Evolutionary conservation across 1,284 basidiomycete genomes (phyloP).

Genomic region (Abortiporus biennis): DNA sequence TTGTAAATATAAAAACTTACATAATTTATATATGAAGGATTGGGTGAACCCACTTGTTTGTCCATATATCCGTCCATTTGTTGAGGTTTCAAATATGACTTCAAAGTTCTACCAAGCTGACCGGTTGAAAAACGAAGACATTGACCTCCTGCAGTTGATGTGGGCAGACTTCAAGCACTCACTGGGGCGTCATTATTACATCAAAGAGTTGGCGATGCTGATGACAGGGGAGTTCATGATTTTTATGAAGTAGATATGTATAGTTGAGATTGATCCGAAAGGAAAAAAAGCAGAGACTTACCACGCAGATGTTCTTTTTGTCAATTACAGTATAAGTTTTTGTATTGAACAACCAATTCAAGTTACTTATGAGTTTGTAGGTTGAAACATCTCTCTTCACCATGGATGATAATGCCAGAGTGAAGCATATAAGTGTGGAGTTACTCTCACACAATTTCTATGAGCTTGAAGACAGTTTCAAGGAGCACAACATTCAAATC

Average conservation of each 20-base stretch:
- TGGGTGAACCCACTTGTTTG: constrained; percentile 29
- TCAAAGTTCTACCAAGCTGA: constrained; percentile 26
- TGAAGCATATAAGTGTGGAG: constrained; percentile 6
- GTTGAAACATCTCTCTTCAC: neutral
- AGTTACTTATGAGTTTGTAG: neutral
- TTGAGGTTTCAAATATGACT: constrained; percentile 19
- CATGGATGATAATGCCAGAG: too few species aligned
- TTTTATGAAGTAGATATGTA: constrained; percentile 14
- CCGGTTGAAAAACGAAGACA: constrained; percentile 15
- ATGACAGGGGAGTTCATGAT: constrained; percentile 17
- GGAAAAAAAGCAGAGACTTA: neutral
- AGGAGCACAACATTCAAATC: too few species aligned
- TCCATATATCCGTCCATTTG: constrained; percentile 24
- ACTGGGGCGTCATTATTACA: constrained; percentile 16
- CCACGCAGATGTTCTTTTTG: neutral
- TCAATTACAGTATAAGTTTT: neutral
- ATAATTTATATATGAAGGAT: constrained; percentile 19
- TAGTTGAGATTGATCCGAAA: neutral
- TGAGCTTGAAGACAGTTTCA: too few species aligned
- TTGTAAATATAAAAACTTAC: neutral
- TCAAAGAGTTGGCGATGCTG: constrained; percentile 23
- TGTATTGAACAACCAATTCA: neutral
- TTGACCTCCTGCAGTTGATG: constrained; percentile 26
- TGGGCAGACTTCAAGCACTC: constrained; percentile 23
- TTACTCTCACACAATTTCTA: constrained; percentile 1